Evolutionary conservation across 805 yeast genomes (phyloP).

Genomic region (Lipomyces oligophaga): DNA sequence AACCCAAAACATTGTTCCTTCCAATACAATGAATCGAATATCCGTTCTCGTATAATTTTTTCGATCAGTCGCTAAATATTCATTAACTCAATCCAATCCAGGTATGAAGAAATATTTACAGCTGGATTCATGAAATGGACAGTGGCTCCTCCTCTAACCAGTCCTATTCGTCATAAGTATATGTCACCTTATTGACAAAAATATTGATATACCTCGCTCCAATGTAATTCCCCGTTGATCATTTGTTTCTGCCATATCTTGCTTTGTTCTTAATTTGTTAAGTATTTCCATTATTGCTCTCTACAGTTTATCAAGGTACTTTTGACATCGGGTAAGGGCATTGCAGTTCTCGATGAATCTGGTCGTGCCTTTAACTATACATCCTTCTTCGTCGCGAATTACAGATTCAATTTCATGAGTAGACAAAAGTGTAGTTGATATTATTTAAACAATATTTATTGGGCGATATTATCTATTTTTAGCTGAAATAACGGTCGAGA

Average conservation of each 20-base stretch:
- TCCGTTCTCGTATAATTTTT: slow-evolving; percentile 55
- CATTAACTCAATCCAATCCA: not conserved
- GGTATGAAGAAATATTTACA: slow-evolving; percentile 3
- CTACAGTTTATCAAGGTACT: too few species aligned
- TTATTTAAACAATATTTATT: too few species aligned
- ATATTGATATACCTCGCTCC: slow-evolving; percentile 18
- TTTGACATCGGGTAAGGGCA: too few species aligned
- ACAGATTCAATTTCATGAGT: too few species aligned
- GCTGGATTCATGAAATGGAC: slow-evolving; percentile 26
- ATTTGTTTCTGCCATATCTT: slow-evolving; percentile 8
- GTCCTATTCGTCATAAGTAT: slow-evolving; percentile 6
- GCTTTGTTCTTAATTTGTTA: too few species aligned
- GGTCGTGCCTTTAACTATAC: too few species aligned
- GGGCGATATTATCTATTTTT: too few species aligned
- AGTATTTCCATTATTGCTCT: too few species aligned
- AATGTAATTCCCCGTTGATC: slow-evolving; percentile 19
- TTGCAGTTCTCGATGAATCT: too few species aligned
- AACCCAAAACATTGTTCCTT: slow-evolving; percentile 52
- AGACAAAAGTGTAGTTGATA: too few species aligned
- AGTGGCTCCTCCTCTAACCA: slow-evolving; percentile 17
- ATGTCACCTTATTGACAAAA: not conserved
- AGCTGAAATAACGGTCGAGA: too few species aligned
- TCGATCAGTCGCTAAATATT: slow-evolving; percentile 42
- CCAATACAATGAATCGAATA: slow-evolving; percentile 56
- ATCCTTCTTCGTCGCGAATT: too few species aligned